Evolutionary conservation across 306 rosid species (phyloP).

Genomic region (Dryas octopetala): DNA sequence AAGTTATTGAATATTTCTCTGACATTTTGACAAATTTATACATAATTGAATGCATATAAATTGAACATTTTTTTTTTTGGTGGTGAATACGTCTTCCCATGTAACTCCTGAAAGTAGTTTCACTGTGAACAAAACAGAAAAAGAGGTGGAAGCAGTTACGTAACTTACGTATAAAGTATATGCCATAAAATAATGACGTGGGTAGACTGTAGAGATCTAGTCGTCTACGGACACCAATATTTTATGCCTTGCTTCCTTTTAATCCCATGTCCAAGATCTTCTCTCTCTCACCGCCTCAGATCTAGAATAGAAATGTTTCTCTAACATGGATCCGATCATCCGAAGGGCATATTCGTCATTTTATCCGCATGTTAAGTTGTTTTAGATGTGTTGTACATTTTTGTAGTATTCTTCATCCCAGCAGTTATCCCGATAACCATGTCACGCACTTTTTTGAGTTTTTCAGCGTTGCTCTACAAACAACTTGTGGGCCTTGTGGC

Average conservation of each 20-base stretch:
- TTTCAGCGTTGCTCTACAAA: too few relatives aligned
- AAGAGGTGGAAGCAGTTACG: neutral
- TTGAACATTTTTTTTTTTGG: too few relatives aligned
- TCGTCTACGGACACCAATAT: neutral
- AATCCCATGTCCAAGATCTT: neutral
- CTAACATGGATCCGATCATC: neutral
- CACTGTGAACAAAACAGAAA: too few relatives aligned
- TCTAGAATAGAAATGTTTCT: neutral
- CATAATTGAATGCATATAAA: too few relatives aligned
- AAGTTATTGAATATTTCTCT: too few relatives aligned
- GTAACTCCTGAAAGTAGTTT: too few relatives aligned
- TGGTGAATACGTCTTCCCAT: too few relatives aligned
- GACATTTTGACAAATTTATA: too few relatives aligned
- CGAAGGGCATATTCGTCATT: conserved; percentile 21
- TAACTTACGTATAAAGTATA: neutral
- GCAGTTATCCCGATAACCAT: conserved; percentile 44
- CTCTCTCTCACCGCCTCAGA: neutral
- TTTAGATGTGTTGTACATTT: neutral
- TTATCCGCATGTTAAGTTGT: neutral
- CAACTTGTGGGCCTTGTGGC: too few relatives aligned
- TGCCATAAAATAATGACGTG: neutral
- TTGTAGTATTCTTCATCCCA: neutral
- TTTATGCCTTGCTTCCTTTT: conserved; percentile 8
- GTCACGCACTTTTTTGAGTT: conserved; percentile 21
- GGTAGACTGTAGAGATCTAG: neutral